These are phyloP conservation scores for Guyanaporus albipodus DNA, from an alignment of 768 basidiomycete species.

Conservation along the genomic window DNA sequence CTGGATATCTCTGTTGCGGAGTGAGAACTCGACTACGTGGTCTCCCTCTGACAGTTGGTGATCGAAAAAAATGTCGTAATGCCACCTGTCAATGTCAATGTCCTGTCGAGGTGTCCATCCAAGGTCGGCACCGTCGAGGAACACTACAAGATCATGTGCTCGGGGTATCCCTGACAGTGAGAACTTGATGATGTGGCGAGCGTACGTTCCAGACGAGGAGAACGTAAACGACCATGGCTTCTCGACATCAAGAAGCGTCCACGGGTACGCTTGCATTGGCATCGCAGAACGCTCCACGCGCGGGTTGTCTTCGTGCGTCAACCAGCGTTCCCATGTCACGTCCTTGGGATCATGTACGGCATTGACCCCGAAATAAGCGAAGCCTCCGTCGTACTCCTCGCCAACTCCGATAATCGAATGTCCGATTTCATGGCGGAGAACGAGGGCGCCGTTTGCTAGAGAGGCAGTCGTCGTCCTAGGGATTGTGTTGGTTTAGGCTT, in stretches of 20 bases:
- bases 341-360: constrained; percentile 42
- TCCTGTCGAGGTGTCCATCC: constrained; percentile 47
- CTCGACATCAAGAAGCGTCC: constrained; percentile 64
- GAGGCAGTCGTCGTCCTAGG: constrained; percentile 72
- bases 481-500: background rate
- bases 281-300: constrained; percentile 67
- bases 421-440: constrained; percentile 75
- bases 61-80: constrained; percentile 56
- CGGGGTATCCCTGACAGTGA: constrained; percentile 69
- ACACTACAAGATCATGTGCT: constrained; percentile 48
- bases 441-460: constrained; percentile 65
- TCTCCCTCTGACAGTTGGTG: constrained; percentile 42
- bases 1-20: constrained; percentile 44
- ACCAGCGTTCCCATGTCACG: constrained; percentile 72
- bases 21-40: constrained; percentile 57
- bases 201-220: constrained; percentile 58
- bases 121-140: constrained; percentile 58
- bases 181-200: constrained; percentile 59
- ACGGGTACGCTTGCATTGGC: constrained; percentile 72
- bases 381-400: constrained; percentile 82
- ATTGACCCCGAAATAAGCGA: constrained; percentile 68
- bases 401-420: constrained; percentile 78
- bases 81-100: constrained; percentile 72
- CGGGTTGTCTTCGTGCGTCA: constrained; percentile 37
- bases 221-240: constrained; percentile 59